A percentile compares a stretch with the other conserved stretches of the same genome.
Evolutionary conservation across 805 yeast species (phyloP).

Genomic region (Zygosaccharomyces rouxii): DNA sequence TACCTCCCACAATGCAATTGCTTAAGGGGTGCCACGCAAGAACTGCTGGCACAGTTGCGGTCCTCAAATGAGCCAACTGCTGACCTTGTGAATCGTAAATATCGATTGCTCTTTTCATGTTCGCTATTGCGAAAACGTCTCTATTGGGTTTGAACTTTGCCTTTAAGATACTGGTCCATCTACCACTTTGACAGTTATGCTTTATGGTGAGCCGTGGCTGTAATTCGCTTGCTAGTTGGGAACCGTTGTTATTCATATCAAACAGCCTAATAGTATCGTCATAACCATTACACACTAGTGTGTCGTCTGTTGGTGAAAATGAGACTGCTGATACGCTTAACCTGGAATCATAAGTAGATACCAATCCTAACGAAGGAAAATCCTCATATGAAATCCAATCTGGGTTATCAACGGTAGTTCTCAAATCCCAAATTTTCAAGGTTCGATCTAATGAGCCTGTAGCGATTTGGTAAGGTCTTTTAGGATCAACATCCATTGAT

Average conservation of each 20-base stretch:
- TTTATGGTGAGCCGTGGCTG: slow-evolving; percentile 60
- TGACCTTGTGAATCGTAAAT: slow-evolving; percentile 72
- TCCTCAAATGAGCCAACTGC: slow-evolving; percentile 70
- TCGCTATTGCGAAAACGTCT: slow-evolving; percentile 85
- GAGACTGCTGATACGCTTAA: slow-evolving; percentile 81
- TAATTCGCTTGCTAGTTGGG: slow-evolving; percentile 34
- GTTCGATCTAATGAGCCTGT: slow-evolving; percentile 89
- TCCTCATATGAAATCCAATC: slow-evolving; percentile 58
- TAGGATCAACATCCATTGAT: slow-evolving; percentile 77
- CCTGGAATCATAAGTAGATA: slow-evolving; percentile 64
- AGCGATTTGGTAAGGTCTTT: slow-evolving; percentile 58
- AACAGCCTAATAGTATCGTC: slow-evolving; percentile 80
- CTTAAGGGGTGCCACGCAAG: slow-evolving; percentile 74
- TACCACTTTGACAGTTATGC: slow-evolving; percentile 94
- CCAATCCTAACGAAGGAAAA: slow-evolving; percentile 34
- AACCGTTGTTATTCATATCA: slow-evolving; percentile 37
- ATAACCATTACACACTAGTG: slow-evolving; percentile 87
- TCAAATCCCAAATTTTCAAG: slow-evolving; percentile 79
- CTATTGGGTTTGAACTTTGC: slow-evolving; percentile 75
- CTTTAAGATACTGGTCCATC: slow-evolving; percentile 92
- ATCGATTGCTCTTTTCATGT: slow-evolving; percentile 87
- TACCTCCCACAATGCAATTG: slow-evolving; percentile 92
- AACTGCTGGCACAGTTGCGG: slow-evolving; percentile 94
- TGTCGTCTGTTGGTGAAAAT: slow-evolving; percentile 59
- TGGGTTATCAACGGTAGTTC: slow-evolving; percentile 44